phyloP scores from a whole-genome alignment of 1,139 yeast genomes.

The Geotrichum carabidarum region DNA sequence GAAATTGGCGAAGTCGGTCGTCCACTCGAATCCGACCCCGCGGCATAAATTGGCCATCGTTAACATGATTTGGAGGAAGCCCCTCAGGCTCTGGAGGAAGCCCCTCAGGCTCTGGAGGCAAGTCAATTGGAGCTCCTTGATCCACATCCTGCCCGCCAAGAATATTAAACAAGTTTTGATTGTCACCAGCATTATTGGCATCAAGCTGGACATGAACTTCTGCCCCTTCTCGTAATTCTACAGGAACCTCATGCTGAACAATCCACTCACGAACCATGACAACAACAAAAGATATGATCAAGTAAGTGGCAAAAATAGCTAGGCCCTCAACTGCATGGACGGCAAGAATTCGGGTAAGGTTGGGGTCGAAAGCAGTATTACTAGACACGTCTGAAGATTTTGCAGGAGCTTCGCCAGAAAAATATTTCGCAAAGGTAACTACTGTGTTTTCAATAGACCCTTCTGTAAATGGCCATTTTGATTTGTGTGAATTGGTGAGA shows the following conservation, averaged over 20 bases:
- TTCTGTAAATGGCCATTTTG: neutral
- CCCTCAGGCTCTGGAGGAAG: neutral
- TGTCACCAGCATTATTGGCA: neutral
- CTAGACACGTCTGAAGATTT: neutral
- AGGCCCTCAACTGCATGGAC: constrained; percentile 34
- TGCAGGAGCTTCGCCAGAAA: neutral
- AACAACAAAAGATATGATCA: constrained; percentile 30
- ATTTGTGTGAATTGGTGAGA: neutral
- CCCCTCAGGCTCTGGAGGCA: constrained; percentile 1
- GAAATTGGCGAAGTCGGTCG: too few species aligned
- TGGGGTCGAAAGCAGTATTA: neutral
- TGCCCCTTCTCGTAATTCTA: constrained; percentile 18
- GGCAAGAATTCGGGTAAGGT: neutral
- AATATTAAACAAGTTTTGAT: neutral
- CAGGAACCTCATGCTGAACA: constrained; percentile 29
- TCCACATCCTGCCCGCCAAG: neutral
- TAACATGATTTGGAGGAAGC: neutral
- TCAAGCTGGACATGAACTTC: neutral
- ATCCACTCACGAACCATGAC: constrained; percentile 40
- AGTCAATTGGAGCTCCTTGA: neutral
- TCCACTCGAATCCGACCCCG: too few species aligned
- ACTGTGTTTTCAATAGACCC: neutral
- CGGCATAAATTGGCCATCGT: too few species aligned
- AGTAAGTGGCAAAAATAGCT: constrained; percentile 28
- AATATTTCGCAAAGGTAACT: neutral